phyloP scores from a whole-genome alignment of 192 early-diverging fungal genomes.

The Umbelopsis sp. region DNA sequence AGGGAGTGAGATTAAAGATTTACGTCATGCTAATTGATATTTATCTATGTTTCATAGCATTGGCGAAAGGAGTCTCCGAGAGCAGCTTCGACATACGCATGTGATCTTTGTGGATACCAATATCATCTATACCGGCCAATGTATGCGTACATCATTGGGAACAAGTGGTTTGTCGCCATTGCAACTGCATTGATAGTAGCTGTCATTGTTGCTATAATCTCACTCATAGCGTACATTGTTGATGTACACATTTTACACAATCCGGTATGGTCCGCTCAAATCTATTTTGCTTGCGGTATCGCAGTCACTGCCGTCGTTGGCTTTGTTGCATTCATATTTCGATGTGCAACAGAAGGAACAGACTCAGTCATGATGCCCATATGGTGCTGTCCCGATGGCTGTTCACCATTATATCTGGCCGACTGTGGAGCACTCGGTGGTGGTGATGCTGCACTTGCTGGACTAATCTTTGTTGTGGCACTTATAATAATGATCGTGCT shows the following conservation, averaged over 20 bases:
- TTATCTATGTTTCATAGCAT: background rate
- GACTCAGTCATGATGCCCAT: background rate
- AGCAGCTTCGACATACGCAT: slow-evolving; percentile 15
- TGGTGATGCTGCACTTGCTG: slow-evolving; percentile 22
- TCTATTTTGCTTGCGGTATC: slow-evolving; percentile 13
- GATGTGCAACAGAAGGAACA: background rate
- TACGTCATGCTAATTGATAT: background rate
- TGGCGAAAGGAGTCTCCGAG: slow-evolving; percentile 25
- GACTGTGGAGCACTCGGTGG: slow-evolving; percentile 18
- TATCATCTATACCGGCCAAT: slow-evolving; percentile 21
- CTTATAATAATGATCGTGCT: background rate
- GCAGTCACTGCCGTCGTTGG: background rate
- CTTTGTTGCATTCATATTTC: background rate
- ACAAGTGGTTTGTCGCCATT: slow-evolving; percentile 4
- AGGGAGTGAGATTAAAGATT: background rate
- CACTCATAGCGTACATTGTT: background rate
- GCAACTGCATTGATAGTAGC: background rate
- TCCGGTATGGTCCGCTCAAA: background rate
- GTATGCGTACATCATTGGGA: slow-evolving; percentile 16
- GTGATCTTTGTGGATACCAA: slow-evolving; percentile 25
- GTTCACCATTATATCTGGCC: slow-evolving; percentile 11
- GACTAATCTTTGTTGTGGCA: slow-evolving; percentile 6
- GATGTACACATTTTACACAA: background rate
- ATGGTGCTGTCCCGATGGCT: background rate
- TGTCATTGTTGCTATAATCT: background rate